Evolutionary conservation across 108 stramenopile species (phyloP), one percentile per base, ranked within the genome.

Genomic region (Cyclotella cryptica): DNA sequence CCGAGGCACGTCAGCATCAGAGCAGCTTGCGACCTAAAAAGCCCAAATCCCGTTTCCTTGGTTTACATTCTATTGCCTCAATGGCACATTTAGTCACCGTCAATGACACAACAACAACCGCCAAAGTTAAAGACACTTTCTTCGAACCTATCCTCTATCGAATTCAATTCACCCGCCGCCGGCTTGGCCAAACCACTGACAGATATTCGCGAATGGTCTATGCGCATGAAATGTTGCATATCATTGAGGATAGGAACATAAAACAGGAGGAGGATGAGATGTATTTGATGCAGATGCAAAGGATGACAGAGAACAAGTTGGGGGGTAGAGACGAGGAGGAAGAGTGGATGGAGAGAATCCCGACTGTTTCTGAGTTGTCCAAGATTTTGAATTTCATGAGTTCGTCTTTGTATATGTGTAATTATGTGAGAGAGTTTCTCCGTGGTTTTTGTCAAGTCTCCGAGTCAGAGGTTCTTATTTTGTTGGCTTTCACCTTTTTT

Each of bases 341-440:
- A 39, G 45, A 69, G 69, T 75, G 67, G 43, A 71, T 71, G 0
- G 72, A 35, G 24, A 62, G 60, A 27, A 43, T 27, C 24, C 63
- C 69, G 3, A 71, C 47, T 1, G 74, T 82, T 11, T 75, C 74
- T 22, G n/a, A 29, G 15, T 39, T 87, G 29, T 88, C 86, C 26
- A 88, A 83, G 44, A 69, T 93, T 64, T 77, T 98, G 51, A 98
- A 98, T 82, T 82, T 98, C 55, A 65, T 79, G 13, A 89, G 89
- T 10, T 91, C 96, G 0, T 89, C 92, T 78, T 73, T 97, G 30
- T 98, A 96, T 87, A 95, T 97, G 95, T 86, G 89, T 64, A 98
- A 98, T 81, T 98, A 97, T 75, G 68, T 69, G 46, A 66, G 46
- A 66, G 68, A 27, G 55, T 58, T 46, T 63, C 12, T 47, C 45